phyloP scores from a whole-genome alignment of 2,329 filamentous ascomycete genomes.

The Botrytis fragariae region DNA sequence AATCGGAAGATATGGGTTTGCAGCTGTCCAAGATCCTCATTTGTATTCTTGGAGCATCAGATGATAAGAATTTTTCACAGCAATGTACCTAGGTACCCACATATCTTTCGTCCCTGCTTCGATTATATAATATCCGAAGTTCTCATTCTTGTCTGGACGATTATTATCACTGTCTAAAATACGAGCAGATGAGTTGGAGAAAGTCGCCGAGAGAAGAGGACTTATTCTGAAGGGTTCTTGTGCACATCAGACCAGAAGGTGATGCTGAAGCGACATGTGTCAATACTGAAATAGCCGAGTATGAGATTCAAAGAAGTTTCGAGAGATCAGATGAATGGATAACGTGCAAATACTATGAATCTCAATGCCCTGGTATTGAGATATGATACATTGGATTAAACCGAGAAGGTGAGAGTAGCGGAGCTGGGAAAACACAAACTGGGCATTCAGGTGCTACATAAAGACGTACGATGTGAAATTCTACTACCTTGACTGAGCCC shows the following conservation, averaged over 20 bases:
- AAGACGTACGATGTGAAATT: not conserved
- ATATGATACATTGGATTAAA: not conserved
- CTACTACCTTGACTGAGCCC: rapidly evolving
- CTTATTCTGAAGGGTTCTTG: too few relatives aligned
- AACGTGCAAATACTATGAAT: not conserved
- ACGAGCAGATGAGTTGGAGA: not conserved
- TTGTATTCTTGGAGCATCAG: not conserved
- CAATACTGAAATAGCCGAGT: not conserved
- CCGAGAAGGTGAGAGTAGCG: too few relatives aligned
- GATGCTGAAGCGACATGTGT: not conserved
- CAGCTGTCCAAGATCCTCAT: not conserved
- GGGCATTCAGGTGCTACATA: rapidly evolving
- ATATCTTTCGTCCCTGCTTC: too few relatives aligned
- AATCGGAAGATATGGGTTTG: not conserved
- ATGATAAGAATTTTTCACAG: not conserved
- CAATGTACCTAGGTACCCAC: not conserved
- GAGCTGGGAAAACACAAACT: rapidly evolving
- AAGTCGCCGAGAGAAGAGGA: rapidly evolving
- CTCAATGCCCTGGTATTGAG: not conserved
- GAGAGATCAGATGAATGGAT: not conserved
- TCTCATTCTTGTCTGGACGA: not conserved
- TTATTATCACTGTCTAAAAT: not conserved
- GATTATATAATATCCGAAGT: not conserved
- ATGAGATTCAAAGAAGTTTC: rapidly evolving
- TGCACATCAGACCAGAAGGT: not conserved